Conservation (phyloP, 75 land plant species). For the Pinus taeda region DNA sequence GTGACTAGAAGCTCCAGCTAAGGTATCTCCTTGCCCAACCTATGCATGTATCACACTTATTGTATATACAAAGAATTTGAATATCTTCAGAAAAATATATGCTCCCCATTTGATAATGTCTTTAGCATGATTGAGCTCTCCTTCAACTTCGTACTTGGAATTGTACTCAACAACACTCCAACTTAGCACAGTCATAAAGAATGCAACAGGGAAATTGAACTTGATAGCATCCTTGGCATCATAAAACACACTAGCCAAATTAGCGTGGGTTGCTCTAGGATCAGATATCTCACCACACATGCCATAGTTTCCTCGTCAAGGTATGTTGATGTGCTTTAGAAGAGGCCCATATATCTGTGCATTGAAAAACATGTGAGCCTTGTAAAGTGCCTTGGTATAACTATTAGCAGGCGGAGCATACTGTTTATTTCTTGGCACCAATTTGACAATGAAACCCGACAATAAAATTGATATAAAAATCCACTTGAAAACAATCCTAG, state of each 20-base stretch:
- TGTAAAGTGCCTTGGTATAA: slow-evolving; percentile 84
- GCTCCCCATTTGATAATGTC: slow-evolving; percentile 93
- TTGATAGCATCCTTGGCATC: slow-evolving; percentile 97
- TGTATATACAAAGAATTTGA: slow-evolving; percentile 67
- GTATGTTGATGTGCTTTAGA: slow-evolving; percentile 79
- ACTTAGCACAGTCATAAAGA: slow-evolving; percentile 85
- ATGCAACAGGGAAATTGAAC: slow-evolving; percentile 82
- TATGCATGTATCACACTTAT: slow-evolving; percentile 37
- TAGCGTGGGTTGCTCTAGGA: slow-evolving; percentile 12
- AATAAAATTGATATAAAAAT: slow-evolving; percentile 44
- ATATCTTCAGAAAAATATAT: slow-evolving; percentile 85
- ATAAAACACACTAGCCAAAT: slow-evolving; percentile 80
- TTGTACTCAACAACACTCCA: slow-evolving; percentile 98
- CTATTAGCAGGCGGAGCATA: slow-evolving; percentile 71
- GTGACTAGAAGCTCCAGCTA: neutral
- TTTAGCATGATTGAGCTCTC: slow-evolving; percentile 77
- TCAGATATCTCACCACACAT: slow-evolving; percentile 56
- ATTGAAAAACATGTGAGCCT: slow-evolving; percentile 96
- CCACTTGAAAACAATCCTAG: slow-evolving; percentile 75
- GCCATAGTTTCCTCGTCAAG: slow-evolving; percentile 78
- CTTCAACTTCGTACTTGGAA: slow-evolving; percentile 71
- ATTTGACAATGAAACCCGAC: slow-evolving; percentile 72
- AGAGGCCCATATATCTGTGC: slow-evolving; percentile 89
- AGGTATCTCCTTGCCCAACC: slow-evolving; percentile 8
- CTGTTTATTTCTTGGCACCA: slow-evolving; percentile 65